A percentile compares a stretch with the other conserved stretches of the same genome.
phyloP scores from a whole-genome alignment of 2,329 filamentous ascomycete species.

The Exophiala alcalophila region DNA sequence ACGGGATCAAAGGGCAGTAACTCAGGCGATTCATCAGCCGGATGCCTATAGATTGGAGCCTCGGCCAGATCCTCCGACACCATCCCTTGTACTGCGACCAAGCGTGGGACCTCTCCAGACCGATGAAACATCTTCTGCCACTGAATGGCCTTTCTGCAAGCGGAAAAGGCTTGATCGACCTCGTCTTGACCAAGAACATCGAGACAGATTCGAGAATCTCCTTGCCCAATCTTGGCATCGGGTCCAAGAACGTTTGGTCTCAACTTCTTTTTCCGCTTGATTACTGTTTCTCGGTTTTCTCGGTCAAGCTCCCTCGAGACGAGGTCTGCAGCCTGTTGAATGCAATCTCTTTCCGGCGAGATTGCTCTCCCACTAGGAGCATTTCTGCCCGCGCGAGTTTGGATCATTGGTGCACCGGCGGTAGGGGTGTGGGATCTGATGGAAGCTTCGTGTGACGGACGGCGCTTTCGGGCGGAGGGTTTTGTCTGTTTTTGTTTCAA shows the following conservation, averaged over 20 bases:
- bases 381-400: background rate
- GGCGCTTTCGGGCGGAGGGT: slow-evolving; percentile 9
- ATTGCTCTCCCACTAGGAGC: slow-evolving; percentile 1
- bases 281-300: background rate
- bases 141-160: slow-evolving; percentile 58
- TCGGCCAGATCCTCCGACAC: slow-evolving; percentile 62
- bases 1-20: slow-evolving; percentile 71
- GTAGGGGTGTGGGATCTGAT: slow-evolving; percentile 10
- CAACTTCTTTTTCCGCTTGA: slow-evolving; percentile 20
- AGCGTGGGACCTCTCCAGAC: slow-evolving; percentile 82
- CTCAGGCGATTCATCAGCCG: slow-evolving; percentile 80
- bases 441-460: slow-evolving; percentile 15
- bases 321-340: background rate
- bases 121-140: slow-evolving; percentile 95
- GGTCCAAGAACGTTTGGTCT: slow-evolving; percentile 33
- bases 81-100: slow-evolving; percentile 83
- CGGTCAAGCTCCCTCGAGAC: background rate
- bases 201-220: slow-evolving; percentile 72
- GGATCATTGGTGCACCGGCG: background rate
- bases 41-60: slow-evolving; percentile 91
- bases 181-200: slow-evolving; percentile 63
- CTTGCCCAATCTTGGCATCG: slow-evolving; percentile 65
- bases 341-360: slow-evolving; percentile 3
- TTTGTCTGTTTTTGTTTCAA: slow-evolving; percentile 18
- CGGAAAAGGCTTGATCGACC: slow-evolving; percentile 52